A percentile compares a stretch with the other conserved stretches of the same genome.
phyloP scores from a whole-genome alignment of 2,329 filamentous ascomycete species.

The Albophoma yamanashiensis region DNA sequence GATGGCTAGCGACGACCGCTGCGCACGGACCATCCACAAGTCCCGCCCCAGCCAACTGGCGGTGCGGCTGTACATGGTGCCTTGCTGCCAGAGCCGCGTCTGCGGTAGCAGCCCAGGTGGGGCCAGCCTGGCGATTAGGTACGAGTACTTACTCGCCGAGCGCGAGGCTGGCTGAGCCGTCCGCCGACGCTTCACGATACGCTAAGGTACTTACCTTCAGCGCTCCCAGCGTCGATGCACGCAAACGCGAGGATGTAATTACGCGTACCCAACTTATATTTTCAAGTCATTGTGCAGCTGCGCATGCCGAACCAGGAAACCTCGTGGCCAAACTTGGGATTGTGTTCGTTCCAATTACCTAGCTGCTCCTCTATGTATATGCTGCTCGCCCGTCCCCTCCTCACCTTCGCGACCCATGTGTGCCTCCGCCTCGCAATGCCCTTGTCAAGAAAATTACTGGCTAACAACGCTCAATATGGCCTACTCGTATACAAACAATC shows the following conservation, averaged over 20 bases:
- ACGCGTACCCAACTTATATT: too few relatives aligned
- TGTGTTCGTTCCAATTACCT: not conserved
- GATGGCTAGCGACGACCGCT: not conserved
- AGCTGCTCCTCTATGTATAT: not conserved
- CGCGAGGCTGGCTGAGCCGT: not conserved
- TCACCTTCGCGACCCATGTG: not conserved
- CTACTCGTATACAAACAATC: slow-evolving; percentile 10
- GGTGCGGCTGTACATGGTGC: not conserved
- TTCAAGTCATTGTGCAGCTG: not conserved
- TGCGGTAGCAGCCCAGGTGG: not conserved
- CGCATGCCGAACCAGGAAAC: not conserved
- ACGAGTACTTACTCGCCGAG: too few relatives aligned
- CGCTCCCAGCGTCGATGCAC: too few relatives aligned
- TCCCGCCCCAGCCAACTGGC: not conserved
- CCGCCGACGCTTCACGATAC: too few relatives aligned
- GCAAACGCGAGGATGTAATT: too few relatives aligned
- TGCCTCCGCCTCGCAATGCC: not conserved
- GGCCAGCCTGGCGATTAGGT: not conserved
- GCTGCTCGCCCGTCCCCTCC: not conserved
- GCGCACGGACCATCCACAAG: not conserved
- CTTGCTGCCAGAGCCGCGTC: not conserved
- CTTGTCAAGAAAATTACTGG: not conserved
- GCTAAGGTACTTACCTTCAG: too few relatives aligned
- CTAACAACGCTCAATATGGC: slow-evolving; percentile 9
- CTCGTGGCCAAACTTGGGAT: not conserved